These are phyloP conservation scores for Hydnomerulius pinastri DNA, from an alignment of 768 basidiomycete genomes.

Conservation along the genomic window DNA sequence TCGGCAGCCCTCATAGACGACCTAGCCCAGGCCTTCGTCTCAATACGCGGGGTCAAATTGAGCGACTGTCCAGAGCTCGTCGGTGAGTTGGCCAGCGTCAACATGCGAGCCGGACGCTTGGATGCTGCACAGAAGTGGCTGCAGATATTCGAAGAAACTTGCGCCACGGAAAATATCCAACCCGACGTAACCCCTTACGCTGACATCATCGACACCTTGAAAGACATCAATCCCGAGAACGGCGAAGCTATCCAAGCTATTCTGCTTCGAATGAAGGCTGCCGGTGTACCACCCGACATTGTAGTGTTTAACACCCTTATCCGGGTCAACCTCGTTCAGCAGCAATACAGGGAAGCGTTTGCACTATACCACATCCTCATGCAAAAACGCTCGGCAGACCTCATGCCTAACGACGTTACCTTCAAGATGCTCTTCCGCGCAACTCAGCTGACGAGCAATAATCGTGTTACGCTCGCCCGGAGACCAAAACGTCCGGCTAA, in stretches of 20 bases:
- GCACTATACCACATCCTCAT: slow-evolving; percentile 44
- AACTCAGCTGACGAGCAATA: slow-evolving; percentile 13
- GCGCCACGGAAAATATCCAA: slow-evolving; percentile 13
- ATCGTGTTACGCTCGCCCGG: slow-evolving; percentile 22
- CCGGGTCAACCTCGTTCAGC: slow-evolving; percentile 35
- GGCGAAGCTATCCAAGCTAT: slow-evolving; percentile 34
- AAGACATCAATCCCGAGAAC: slow-evolving; percentile 32
- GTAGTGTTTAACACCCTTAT: slow-evolving; percentile 53
- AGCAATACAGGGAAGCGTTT: slow-evolving; percentile 40
- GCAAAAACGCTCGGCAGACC: slow-evolving; percentile 26
- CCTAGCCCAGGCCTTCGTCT: slow-evolving; percentile 21
- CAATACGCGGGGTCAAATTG: slow-evolving; percentile 16
- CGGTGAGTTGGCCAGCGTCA: slow-evolving; percentile 38
- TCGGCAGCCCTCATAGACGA: slow-evolving; percentile 21
- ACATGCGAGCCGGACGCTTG: slow-evolving; percentile 34
- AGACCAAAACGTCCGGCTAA: slow-evolving; percentile 19
- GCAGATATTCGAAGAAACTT: slow-evolving; percentile 25
- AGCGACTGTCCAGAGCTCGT: slow-evolving; percentile 36
- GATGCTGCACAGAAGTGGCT: slow-evolving; percentile 33
- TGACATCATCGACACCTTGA: slow-evolving; percentile 40
- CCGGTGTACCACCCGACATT: slow-evolving; percentile 39
- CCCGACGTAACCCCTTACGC: slow-evolving; percentile 36
- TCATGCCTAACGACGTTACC: slow-evolving; percentile 45
- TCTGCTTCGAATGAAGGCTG: slow-evolving; percentile 40
- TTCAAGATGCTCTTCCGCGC: slow-evolving; percentile 47